These are phyloP conservation scores for Pseudogymnoascus sp. DNA, from an alignment of 2,329 filamentous ascomycete species.

Conservation along the genomic window DNA sequence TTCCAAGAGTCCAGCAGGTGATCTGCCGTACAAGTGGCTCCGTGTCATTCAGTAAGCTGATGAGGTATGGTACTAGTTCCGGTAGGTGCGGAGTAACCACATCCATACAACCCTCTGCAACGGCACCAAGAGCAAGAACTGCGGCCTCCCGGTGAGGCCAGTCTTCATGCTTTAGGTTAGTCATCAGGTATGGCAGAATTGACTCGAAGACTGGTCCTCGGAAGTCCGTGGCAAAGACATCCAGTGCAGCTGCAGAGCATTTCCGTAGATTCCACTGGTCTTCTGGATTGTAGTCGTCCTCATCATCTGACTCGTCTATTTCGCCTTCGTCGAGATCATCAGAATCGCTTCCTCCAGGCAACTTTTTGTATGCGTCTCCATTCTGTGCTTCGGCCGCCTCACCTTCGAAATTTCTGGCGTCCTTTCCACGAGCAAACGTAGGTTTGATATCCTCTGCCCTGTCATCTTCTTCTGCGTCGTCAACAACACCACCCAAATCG, in stretches of 20 bases:
- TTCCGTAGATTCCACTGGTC: conserved; percentile 93
- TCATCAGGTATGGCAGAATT: conserved; percentile 85
- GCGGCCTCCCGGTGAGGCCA: conserved; percentile 93
- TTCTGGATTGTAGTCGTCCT: conserved; percentile 74
- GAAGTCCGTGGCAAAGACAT: conserved; percentile 89
- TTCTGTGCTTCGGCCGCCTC: conserved; percentile 45
- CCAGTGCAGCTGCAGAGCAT: conserved; percentile 89
- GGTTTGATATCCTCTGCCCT: conserved; percentile 86
- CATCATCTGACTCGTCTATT: conserved; percentile 66
- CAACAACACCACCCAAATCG: conserved; percentile 70
- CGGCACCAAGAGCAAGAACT: conserved; percentile 85
- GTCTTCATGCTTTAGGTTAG: conserved; percentile 77
- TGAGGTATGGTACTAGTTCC: conserved; percentile 81
- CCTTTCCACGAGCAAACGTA: conserved; percentile 68
- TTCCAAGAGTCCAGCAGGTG: conserved; percentile 92
- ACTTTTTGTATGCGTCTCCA: conserved; percentile 46
- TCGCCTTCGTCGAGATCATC: conserved; percentile 83
- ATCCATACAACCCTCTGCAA: conserved; percentile 88
- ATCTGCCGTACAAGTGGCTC: conserved; percentile 93
- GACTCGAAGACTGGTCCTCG: conserved; percentile 79
- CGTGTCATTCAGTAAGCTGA: conserved; percentile 71
- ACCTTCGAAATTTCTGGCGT: conserved; percentile 35
- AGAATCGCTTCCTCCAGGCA: conserved; percentile 45
- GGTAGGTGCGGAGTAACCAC: conserved; percentile 85
- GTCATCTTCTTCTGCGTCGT: conserved; percentile 89